These are phyloP conservation scores for Axilococcus clingmanii DNA, from an alignment of 139 green algal genomes.

Conservation along the genomic window DNA sequence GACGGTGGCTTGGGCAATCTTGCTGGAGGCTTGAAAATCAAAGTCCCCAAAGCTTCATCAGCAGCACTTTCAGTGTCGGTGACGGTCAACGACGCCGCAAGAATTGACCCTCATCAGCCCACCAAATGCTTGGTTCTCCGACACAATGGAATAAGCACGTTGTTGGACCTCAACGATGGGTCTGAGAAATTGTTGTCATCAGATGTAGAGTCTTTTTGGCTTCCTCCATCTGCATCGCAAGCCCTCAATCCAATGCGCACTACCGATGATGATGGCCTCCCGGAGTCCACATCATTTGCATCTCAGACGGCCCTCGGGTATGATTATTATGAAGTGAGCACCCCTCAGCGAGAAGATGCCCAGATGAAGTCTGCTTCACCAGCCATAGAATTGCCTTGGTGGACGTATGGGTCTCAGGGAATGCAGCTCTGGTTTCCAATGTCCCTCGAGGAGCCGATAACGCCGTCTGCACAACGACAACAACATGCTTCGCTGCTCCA, in stretches of 20 bases:
- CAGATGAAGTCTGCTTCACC: too few species aligned
- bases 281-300: background rate
- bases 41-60: too few species aligned
- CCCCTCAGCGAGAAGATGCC: too few species aligned
- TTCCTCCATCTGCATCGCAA: too few species aligned
- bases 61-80: background rate
- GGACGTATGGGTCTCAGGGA: conserved; percentile 79
- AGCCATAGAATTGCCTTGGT: conserved; percentile 85
- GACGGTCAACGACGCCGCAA: background rate
- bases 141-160: conserved; percentile 66
- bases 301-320: too few species aligned
- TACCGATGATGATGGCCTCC: background rate
- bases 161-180: conserved; percentile 77
- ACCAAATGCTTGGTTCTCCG: conserved; percentile 71
- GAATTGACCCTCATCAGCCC: conserved; percentile 7
- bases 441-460: conserved; percentile 2
- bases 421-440: conserved; percentile 92
- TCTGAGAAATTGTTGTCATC: conserved; percentile 28
- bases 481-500: conserved; percentile 11
- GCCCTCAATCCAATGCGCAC: background rate
- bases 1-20: background rate
- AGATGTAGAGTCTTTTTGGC: conserved; percentile 69
- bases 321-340: too few species aligned
- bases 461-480: conserved; percentile 6
- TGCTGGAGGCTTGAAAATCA: too few species aligned